Evolutionary conservation across 176 grass and related monocot species (phyloP).

Genomic region (Raddia distichophylla): DNA sequence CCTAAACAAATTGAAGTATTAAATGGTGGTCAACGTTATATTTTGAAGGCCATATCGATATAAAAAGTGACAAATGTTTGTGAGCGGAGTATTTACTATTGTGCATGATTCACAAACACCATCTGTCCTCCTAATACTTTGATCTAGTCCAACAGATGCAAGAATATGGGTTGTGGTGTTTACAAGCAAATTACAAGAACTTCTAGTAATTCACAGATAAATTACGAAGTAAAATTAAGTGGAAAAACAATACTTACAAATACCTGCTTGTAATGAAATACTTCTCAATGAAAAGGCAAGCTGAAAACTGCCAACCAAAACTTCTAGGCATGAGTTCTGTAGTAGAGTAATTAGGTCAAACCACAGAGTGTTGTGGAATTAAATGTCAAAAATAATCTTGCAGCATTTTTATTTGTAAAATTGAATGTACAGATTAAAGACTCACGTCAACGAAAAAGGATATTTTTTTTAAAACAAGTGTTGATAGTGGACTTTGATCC

Average conservation of each 20-base stretch:
- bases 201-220: neutral
- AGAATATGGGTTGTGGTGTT: neutral
- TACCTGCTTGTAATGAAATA: constrained; percentile 76
- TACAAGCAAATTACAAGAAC: neutral
- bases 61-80: too few species aligned
- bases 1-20: too few species aligned
- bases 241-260: constrained; percentile 20
- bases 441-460: constrained; percentile 13
- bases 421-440: neutral
- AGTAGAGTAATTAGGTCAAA: constrained; percentile 38
- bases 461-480: constrained; percentile 9
- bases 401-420: neutral
- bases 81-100: neutral
- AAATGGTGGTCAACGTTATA: too few species aligned
- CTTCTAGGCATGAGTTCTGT: constrained; percentile 69
- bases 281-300: constrained; percentile 96
- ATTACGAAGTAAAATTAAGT: neutral
- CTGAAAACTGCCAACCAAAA: constrained; percentile 86
- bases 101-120: neutral
- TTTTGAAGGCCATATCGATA: too few species aligned
- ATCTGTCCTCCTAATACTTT: neutral
- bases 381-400: constrained; percentile 36
- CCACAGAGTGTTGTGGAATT: neutral
- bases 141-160: neutral
- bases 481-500: neutral